phyloP scores from a whole-genome alignment of 2,329 filamentous ascomycete species.

The Xylariaceae sp. region DNA sequence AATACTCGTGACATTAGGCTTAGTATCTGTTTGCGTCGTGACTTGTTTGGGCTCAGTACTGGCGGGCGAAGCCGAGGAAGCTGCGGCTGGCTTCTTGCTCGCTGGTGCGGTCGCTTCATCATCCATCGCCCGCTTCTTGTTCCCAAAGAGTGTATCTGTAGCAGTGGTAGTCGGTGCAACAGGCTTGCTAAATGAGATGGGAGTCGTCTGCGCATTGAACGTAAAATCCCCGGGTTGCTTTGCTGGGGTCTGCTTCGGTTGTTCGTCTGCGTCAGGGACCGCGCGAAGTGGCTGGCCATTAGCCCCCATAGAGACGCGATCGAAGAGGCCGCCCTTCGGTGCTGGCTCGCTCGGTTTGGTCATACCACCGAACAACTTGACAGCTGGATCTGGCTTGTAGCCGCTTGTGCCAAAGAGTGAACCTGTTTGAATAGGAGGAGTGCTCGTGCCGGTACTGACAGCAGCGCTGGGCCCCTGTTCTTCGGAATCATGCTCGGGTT shows the following conservation, averaged over 20 bases:
- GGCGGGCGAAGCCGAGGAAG: not conserved
- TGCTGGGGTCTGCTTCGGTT: conserved; percentile 23
- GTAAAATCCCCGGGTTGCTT: conserved; percentile 33
- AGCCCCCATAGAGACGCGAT: conserved; percentile 31
- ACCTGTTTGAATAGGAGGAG: conserved; percentile 37
- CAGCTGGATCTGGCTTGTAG: conserved; percentile 21
- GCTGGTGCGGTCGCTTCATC: too few species aligned
- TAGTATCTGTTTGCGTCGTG: conserved; percentile 4
- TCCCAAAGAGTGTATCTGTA: too few species aligned
- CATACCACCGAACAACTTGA: conserved; percentile 22
- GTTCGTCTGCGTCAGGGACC: conserved; percentile 19
- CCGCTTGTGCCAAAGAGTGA: conserved; percentile 30
- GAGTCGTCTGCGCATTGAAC: conserved; percentile 32
- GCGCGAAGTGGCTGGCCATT: conserved; percentile 33
- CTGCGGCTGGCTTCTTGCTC: too few species aligned
- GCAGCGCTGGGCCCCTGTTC: conserved; percentile 43
- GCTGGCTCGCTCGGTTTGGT: conserved; percentile 19
- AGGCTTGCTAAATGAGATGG: conserved; percentile 28
- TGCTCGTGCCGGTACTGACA: conserved; percentile 41
- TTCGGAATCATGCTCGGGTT: conserved; percentile 42
- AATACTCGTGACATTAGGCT: conserved; percentile 11
- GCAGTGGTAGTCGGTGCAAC: too few species aligned
- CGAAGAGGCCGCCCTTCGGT: conserved; percentile 33
- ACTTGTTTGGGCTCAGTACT: conserved; percentile 8
- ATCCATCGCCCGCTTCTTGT: too few species aligned